Percentiles rank a stretch among this genome's conserved stretches.
phyloP scores from a whole-genome alignment of 1,284 basidiomycete genomes.

The Trichosporon ovoides region DNA sequence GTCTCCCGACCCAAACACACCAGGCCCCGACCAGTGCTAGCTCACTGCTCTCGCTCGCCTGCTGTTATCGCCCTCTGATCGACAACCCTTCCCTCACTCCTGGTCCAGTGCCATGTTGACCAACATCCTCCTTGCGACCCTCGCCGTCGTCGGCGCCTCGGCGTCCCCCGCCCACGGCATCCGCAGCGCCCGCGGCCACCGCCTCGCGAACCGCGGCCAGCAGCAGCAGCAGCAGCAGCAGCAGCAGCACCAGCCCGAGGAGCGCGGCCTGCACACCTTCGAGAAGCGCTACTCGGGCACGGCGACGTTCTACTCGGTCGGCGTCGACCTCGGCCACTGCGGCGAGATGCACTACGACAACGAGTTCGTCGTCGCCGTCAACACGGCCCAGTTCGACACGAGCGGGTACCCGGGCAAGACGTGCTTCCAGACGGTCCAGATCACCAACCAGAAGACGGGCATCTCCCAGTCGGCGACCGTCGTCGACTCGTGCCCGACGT shows the following conservation, averaged over 20 bases:
- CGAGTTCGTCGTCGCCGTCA: constrained; percentile 48
- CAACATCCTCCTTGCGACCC: background rate
- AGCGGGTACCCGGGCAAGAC: constrained; percentile 59
- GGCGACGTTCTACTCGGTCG: constrained; percentile 1
- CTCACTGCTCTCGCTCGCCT: background rate
- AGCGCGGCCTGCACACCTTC: constrained; percentile 1
- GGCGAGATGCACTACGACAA: constrained; percentile 6
- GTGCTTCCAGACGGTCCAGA: constrained; percentile 62
- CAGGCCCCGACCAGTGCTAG: background rate
- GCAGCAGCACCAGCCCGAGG: background rate
- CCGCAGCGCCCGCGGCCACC: background rate
- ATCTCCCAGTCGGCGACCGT: constrained; percentile 54
- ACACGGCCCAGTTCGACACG: constrained; percentile 48
- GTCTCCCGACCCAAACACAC: background rate
- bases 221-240: background rate
- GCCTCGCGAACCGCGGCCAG: no score
- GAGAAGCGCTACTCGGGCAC: constrained; percentile 2
- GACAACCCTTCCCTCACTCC: background rate
- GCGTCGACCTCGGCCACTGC: constrained; percentile 4
- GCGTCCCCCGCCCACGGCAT: background rate
- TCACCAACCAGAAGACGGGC: constrained; percentile 61
- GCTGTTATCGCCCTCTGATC: background rate
- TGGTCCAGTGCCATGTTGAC: background rate
- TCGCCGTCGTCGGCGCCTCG: background rate
- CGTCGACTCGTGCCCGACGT: constrained; percentile 56